phyloP scores from a whole-genome alignment of 1,284 basidiomycete species.

The Cryptococcus maquisensis region DNA sequence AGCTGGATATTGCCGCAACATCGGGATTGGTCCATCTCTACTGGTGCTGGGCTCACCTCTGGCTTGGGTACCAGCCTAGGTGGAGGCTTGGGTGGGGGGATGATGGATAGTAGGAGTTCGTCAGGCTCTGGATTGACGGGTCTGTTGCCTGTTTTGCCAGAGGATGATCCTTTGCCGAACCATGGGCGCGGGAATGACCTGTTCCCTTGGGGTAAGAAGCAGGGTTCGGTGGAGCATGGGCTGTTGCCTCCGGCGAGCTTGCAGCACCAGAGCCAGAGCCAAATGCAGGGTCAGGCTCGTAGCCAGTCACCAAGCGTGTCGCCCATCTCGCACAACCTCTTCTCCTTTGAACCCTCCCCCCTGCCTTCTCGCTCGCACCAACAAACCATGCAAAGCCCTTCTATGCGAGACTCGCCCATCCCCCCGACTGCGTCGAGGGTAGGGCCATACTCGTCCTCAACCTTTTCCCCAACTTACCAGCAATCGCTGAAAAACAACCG shows the following conservation, averaged over 20 bases:
- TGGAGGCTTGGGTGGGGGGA: background rate
- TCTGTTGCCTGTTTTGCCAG: conserved; percentile 6
- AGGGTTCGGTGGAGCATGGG: conserved; percentile 1
- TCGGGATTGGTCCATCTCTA: conserved; percentile 4
- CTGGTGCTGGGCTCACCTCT: too few relatives aligned
- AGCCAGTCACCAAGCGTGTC: background rate
- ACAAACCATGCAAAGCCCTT: background rate
- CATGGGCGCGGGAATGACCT: background rate
- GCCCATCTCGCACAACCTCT: background rate
- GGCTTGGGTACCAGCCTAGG: background rate
- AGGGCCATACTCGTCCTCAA: conserved; percentile 1
- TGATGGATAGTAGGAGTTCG: conserved; percentile 15
- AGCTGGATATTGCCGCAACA: conserved; percentile 12
- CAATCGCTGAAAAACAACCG: background rate
- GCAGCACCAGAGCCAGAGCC: background rate
- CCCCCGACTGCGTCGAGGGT: background rate
- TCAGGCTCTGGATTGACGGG: conserved; percentile 6
- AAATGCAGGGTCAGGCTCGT: background rate
- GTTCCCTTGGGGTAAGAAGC: background rate
- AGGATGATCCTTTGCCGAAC: background rate
- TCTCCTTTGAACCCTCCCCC: background rate
- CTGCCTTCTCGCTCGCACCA: background rate
- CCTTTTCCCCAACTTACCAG: background rate
- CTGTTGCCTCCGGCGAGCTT: conserved; percentile 2
- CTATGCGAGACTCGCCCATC: background rate